Evolutionary conservation across 331 rosid species (phyloP).

Genomic region (Pyracantha coccinea): DNA sequence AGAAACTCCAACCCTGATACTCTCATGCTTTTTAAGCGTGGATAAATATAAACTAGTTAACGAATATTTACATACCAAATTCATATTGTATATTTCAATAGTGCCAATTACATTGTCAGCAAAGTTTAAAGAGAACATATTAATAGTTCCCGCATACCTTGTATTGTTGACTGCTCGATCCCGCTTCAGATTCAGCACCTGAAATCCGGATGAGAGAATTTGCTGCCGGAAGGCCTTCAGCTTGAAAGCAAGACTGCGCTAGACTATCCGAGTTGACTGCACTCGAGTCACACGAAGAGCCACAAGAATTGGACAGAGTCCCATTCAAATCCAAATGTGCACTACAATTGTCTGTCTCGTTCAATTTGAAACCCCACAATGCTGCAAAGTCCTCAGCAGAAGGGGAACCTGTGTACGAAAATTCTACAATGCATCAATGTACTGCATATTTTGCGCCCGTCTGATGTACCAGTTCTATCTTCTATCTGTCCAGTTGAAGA

Average conservation of each 20-base stretch:
- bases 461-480: too few species aligned
- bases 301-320: constrained; percentile 30
- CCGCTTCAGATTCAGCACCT: constrained; percentile 21
- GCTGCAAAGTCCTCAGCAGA: constrained; percentile 69
- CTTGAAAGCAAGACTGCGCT: constrained; percentile 13
- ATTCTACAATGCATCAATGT: neutral
- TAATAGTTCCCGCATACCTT: constrained; percentile 33
- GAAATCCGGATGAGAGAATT: constrained; percentile 1
- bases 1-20: neutral
- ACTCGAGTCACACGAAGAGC: constrained; percentile 30
- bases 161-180: constrained; percentile 34
- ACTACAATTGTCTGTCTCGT: constrained; percentile 28
- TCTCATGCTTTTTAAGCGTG: neutral
- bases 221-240: constrained; percentile 6
- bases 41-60: neutral
- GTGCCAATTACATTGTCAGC: neutral
- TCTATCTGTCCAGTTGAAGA: too few species aligned
- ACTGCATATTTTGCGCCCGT: neutral
- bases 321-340: constrained; percentile 23
- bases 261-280: constrained; percentile 10
- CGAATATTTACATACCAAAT: neutral
- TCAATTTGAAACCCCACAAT: constrained; percentile 60
- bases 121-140: neutral
- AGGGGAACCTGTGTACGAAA: constrained; percentile 44
- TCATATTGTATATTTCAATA: neutral